Evolutionary conservation across 495 filamentous ascomycete genomes (phyloP).

Genomic region (Trichoderma erinaceum): DNA sequence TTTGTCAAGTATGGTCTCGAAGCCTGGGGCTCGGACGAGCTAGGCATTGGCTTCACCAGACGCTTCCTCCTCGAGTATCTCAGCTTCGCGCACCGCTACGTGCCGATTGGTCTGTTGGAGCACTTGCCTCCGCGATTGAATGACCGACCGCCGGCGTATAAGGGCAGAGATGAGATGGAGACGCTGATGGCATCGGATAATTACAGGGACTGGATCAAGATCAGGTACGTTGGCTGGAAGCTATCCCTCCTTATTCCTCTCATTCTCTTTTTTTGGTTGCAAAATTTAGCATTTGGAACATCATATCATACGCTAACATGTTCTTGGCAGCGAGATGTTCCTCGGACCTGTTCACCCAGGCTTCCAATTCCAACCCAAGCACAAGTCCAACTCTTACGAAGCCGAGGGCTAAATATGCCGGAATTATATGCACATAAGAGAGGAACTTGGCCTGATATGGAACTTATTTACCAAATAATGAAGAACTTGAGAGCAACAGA

Average conservation of each 20-base stretch:
- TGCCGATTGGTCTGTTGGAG: slow-evolving; percentile 84
- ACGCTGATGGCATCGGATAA: slow-evolving; percentile 80
- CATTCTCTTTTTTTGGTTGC: background rate
- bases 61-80: slow-evolving; percentile 92
- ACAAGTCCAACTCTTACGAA: slow-evolving; percentile 82
- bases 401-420: slow-evolving; percentile 44
- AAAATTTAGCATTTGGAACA: slow-evolving; percentile 6
- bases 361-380: slow-evolving; percentile 97
- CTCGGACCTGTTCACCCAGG: slow-evolving; percentile 81
- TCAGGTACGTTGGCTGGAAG: slow-evolving; percentile 57
- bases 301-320: slow-evolving; percentile 23
- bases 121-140: slow-evolving; percentile 79
- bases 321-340: slow-evolving; percentile 80
- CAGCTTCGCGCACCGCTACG: slow-evolving; percentile 84
- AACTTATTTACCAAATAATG: too few species aligned
- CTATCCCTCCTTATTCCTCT: slow-evolving; percentile 18
- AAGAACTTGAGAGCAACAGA: too few species aligned
- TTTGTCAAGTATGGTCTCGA: slow-evolving; percentile 87
- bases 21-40: slow-evolving; percentile 90
- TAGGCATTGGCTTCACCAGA: slow-evolving; percentile 80
- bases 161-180: slow-evolving; percentile 83
- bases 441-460: too few species aligned
- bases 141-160: slow-evolving; percentile 77
- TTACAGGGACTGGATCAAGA: slow-evolving; percentile 97
- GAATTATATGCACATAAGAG: background rate